Evolutionary conservation across 1,284 basidiomycete genomes (phyloP).

Genomic region (Moniliella sp.): DNA sequence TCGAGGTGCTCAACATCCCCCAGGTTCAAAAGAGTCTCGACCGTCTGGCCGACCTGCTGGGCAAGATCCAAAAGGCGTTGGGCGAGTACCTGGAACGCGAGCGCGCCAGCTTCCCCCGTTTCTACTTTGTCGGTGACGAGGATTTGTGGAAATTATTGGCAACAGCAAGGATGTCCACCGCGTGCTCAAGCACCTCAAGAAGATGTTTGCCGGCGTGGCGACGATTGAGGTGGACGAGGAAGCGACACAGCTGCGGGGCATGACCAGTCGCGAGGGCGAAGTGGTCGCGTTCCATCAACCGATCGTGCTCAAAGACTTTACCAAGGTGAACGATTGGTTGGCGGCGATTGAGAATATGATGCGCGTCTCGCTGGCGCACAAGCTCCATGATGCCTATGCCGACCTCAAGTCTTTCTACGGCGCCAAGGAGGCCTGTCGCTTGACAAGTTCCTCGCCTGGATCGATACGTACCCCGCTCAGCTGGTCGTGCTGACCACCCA

Average conservation of each 20-base stretch:
- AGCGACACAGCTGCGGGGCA: slow-evolving; percentile 8
- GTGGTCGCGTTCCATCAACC: slow-evolving; percentile 62
- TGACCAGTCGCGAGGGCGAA: slow-evolving; percentile 55
- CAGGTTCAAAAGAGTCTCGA: slow-evolving; percentile 91
- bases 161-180: slow-evolving; percentile 95
- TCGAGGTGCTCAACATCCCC: slow-evolving; percentile 88
- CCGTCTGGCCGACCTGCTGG: slow-evolving; percentile 76
- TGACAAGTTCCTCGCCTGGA: slow-evolving; percentile 62
- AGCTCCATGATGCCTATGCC: slow-evolving; percentile 55
- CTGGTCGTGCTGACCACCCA: slow-evolving; percentile 81
- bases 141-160: slow-evolving; percentile 94
- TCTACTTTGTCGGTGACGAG: slow-evolving; percentile 99
- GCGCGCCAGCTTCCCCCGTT: slow-evolving; percentile 72
- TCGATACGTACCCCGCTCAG: slow-evolving; percentile 80
- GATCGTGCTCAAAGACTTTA: slow-evolving; percentile 69
- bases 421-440: slow-evolving; percentile 37
- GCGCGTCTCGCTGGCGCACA: slow-evolving; percentile 65
- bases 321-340: slow-evolving; percentile 97
- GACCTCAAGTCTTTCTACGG: slow-evolving; percentile 64
- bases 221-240: slow-evolving; percentile 59
- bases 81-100: slow-evolving; percentile 97
- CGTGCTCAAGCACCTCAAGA: slow-evolving; percentile 95
- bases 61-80: slow-evolving; percentile 96
- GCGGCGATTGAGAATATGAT: slow-evolving; percentile 77
- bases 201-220: slow-evolving; percentile 97